Base-by-base conservation (phyloP, 169 alveolate species). In the Plasmodium malariae region DNA sequence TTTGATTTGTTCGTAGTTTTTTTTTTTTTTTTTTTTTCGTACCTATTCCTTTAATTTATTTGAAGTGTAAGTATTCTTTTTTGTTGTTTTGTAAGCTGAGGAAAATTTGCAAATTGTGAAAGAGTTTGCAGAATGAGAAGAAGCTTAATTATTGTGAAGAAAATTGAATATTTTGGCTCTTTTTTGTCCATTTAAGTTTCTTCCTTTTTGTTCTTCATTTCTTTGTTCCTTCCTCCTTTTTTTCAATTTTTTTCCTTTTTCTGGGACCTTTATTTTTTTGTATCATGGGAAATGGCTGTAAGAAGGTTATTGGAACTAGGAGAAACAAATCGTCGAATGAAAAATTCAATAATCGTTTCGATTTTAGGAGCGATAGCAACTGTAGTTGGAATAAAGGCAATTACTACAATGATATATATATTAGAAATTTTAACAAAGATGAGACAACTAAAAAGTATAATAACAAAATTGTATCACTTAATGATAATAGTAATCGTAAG, bases 251-350 rank as follows among this genome's bases (percentile, higher is more conserved):
- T 63, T 14, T 63, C 12, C 32, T 30, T 36, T 45, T 11, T 6
- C 24, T 17, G 9, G 24, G 5, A 1, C 11, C 11, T 54, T 54
- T 3, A 1, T 17, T 37, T 67, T 36, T 37, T 37, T 17, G 2
- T 40, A 74, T n/a, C 32, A 80, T 80, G 90, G 90, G 90, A 32
- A 80, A 80, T 70, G 51, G 90, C 19, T 80, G 90, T 48, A 63
- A 65, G 60, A 80, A 80, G 49, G 43, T 65, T 26, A 34, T 63
- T 21, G 19, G 68, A 55, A 57, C 69, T 70, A 65, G 49, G 43
- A 24, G 48, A 9, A 54, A 34, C n/a, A 49, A 60, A 49, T 48
- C 30, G 3, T 45, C 62, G 0, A 17, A 51, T 37, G 72, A 80
- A n/a, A 36, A 49, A 14, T 48, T 37, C 49, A 67, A 80, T 30